Evolutionary conservation across 179 eudicot genomes (phyloP), one percentile per base, ranked within the genome.

Genomic region (Actinidia chinensis): DNA sequence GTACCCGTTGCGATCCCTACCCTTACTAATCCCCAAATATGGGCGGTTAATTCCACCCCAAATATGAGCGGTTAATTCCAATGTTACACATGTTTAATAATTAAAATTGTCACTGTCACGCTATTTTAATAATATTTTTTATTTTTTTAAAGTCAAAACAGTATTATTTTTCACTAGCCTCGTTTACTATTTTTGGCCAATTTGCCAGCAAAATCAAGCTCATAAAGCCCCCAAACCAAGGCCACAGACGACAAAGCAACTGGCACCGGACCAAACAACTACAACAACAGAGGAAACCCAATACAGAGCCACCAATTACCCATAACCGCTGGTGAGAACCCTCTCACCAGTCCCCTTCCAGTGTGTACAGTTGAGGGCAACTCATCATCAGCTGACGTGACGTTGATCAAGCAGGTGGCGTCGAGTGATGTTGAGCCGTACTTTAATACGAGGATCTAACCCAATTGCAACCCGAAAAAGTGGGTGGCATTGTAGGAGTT

Each of bases 181-280:
- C 48, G 43, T 60, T 71, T 50, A 17, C 75, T 50, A 8, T 15
- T 47, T 13, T 25, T 36, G 2, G 42, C 13, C 18, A 73, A 55
- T 8, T 44, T 68, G 13, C 79, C 63, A 77, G 77, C 75, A 85
- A 93, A 94, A 88, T 94, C 98, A 80, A 86, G 90, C 51, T 82
- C 82, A 77, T 91, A 88, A 23, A 94, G 83, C n/a, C 81, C 91
- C 89, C 87, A 90, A 77, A 91, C 75, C 85, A 94, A 46, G 0
- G 68, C 91, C 78, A 82, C 55, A 0, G 98, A 91, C 15, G 94
- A 85, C 59, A 93, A 3, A 2, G 83, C 87, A 71, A 87, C 88
- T 33, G 90, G 82, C 55, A 89, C 84, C 5, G 97, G 94, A n/a
- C 98, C 93, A 79, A 90, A 78, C 86, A 93, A n/a, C 98, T 97